phyloP scores from a whole-genome alignment of 805 yeast species.

The Pichia paraexigua region DNA sequence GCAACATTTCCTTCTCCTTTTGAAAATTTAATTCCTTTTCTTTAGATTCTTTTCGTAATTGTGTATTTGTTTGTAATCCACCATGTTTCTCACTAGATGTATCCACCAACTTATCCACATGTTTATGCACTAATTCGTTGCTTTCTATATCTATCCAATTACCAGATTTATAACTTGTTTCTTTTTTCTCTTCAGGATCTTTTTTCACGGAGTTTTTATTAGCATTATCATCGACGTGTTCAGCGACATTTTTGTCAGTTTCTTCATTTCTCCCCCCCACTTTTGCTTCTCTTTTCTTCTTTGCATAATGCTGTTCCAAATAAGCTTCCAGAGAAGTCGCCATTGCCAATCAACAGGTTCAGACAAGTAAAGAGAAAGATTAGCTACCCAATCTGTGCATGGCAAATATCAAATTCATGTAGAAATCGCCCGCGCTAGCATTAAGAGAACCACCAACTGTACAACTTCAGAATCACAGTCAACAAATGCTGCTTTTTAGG shows the following conservation, averaged over 20 bases:
- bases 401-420: neutral
- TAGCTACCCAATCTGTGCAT: neutral
- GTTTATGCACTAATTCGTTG: neutral
- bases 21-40: conserved; percentile 15
- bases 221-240: neutral
- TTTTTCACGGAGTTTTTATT: neutral
- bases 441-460: neutral
- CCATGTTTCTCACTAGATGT: conserved; percentile 3
- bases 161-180: neutral
- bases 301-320: neutral
- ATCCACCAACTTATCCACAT: no score
- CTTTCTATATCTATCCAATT: neutral
- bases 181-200: neutral
- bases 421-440: neutral
- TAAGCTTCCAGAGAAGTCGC: neutral
- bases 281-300: neutral
- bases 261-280: neutral
- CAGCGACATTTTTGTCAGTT: neutral
- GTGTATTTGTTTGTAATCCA: conserved; percentile 42
- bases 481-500: neutral
- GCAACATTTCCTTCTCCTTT: conserved; percentile 23
- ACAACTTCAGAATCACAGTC: neutral
- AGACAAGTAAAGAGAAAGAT: neutral
- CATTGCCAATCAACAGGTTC: neutral
- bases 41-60: conserved; percentile 30